Conservation (phyloP, 73 alveolate species). For the Tetrahymena malaccensis region DNA sequence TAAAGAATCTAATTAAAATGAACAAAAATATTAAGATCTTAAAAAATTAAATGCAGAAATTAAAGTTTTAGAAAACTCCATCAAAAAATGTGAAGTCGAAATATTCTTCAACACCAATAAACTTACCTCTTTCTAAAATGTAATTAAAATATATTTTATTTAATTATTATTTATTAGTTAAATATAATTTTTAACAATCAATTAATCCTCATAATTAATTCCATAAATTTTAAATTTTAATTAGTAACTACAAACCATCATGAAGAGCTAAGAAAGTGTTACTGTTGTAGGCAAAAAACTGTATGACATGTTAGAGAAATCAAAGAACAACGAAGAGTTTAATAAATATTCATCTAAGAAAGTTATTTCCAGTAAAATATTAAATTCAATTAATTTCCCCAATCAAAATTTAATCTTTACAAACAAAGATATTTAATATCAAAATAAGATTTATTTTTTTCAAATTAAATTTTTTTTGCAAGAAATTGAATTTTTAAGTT, state of each 20-base stretch:
- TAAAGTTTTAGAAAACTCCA: slow-evolving; percentile 27
- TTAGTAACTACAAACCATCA: slow-evolving; percentile 20
- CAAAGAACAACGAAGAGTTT: slow-evolving; percentile 12
- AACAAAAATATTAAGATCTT: slow-evolving; percentile 7
- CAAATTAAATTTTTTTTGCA: no score
- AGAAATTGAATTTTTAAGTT: no score
- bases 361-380: neutral
- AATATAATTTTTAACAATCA: no score
- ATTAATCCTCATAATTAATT: no score
- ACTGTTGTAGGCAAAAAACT: slow-evolving; percentile 14
- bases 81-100: slow-evolving; percentile 29
- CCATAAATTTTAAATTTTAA: neutral
- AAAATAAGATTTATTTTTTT: no score
- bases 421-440: no score
- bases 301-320: slow-evolving; percentile 8
- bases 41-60: slow-evolving; percentile 18
- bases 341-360: slow-evolving; percentile 8
- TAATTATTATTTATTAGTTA: no score
- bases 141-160: neutral
- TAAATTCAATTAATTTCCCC: no score
- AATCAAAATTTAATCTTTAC: no score
- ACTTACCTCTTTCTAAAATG: slow-evolving; percentile 21
- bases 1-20: slow-evolving; percentile 40
- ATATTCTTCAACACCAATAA: slow-evolving; percentile 35
- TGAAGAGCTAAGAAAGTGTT: slow-evolving; percentile 33